Evolutionary conservation across 495 filamentous ascomycete species (phyloP).

Genomic region (Entonaema liquescens): DNA sequence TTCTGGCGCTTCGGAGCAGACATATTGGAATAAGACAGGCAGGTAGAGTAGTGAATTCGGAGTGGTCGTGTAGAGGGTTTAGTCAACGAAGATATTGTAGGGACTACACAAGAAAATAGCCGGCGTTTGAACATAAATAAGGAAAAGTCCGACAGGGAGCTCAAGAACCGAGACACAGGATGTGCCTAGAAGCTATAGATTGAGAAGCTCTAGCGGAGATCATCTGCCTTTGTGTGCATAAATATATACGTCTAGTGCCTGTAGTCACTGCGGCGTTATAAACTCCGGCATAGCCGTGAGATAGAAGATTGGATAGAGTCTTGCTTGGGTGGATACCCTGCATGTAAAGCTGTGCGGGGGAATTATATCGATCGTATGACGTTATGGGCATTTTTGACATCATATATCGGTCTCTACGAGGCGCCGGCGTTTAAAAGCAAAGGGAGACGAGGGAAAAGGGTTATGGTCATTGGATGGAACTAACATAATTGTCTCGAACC

Average conservation of each 20-base stretch:
- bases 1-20: constrained; percentile 51
- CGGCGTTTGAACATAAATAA: constrained; percentile 15
- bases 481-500: background rate
- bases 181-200: background rate
- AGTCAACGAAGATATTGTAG: background rate
- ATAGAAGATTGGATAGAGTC: constrained; percentile 13
- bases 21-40: constrained; percentile 16
- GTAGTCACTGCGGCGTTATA: background rate
- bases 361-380: constrained; percentile 25
- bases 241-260: background rate
- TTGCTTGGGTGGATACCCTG: constrained; percentile 11
- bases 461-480: background rate
- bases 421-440: background rate
- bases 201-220: background rate
- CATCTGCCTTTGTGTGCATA: background rate
- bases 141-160: background rate
- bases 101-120: background rate
- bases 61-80: background rate
- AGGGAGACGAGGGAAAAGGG: background rate
- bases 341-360: constrained; percentile 21
- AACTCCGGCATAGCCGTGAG: constrained; percentile 27
- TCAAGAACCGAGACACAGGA: too few species aligned
- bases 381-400: constrained; percentile 8
- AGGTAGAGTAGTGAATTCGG: background rate
- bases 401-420: background rate